Conservation (phyloP, 2,329 filamentous ascomycete genomes). For the Pochonia chlamydosporia region DNA sequence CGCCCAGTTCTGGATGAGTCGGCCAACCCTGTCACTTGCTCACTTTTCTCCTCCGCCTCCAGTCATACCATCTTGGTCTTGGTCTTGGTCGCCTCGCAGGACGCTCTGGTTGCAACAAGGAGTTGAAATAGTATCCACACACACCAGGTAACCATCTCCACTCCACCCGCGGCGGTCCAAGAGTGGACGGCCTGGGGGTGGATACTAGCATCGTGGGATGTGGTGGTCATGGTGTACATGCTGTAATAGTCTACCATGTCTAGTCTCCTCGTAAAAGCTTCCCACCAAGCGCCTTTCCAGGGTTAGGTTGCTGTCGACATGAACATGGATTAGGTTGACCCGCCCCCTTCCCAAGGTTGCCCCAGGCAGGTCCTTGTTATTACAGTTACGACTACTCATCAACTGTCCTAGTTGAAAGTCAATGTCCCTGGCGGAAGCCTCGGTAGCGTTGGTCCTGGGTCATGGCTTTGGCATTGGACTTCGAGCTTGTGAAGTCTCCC, state of each 20-base stretch:
- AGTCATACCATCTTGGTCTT: too few species aligned
- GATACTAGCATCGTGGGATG: not conserved
- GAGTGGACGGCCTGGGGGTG: not conserved
- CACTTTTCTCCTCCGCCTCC: too few species aligned
- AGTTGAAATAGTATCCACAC: too few species aligned
- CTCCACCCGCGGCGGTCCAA: not conserved
- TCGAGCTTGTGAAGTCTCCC: not conserved
- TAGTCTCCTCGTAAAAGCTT: not conserved
- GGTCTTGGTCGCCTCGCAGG: too few species aligned
- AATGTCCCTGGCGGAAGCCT: slow-evolving; percentile 2
- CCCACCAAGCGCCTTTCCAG: not conserved
- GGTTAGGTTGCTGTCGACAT: not conserved
- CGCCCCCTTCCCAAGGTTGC: not conserved
- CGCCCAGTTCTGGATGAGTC: too few species aligned
- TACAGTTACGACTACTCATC: not conserved
- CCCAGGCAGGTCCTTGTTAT: slow-evolving; percentile 1
- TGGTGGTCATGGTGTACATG: not conserved
- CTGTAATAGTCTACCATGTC: too few species aligned
- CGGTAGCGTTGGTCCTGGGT: not conserved
- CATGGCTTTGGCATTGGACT: not conserved
- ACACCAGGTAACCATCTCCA: not conserved
- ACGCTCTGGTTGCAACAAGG: too few species aligned
- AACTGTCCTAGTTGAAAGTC: not conserved
- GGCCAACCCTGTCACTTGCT: too few species aligned
- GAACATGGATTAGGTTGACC: not conserved